A percentile compares a stretch with the other conserved stretches of the same genome.
These are phyloP conservation scores for Brassica cretica DNA, from an alignment of 345 rosid genomes.

Conservation along the genomic window DNA sequence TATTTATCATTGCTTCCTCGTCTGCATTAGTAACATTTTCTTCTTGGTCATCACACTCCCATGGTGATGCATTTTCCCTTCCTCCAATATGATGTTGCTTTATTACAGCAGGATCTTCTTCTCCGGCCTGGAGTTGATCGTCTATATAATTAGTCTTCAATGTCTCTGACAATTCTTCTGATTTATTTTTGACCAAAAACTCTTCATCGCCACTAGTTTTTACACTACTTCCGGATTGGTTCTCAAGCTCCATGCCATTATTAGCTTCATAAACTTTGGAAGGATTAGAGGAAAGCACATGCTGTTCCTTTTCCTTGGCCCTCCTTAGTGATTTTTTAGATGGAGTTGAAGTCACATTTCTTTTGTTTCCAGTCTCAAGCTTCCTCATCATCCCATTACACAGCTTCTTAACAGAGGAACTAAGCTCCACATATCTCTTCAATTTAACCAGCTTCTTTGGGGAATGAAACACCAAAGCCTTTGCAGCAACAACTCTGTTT, in stretches of 20 bases:
- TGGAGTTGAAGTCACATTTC: slow-evolving; percentile 44
- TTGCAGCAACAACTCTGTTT: slow-evolving; percentile 46
- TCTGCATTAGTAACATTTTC: slow-evolving; percentile 39
- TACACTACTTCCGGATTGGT: slow-evolving; percentile 21
- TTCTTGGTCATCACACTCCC: slow-evolving; percentile 41
- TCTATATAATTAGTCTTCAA: slow-evolving; percentile 1
- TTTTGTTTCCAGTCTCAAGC: slow-evolving; percentile 58
- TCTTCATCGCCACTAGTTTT: slow-evolving; percentile 15
- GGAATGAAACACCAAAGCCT: slow-evolving; percentile 74
- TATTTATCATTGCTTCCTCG: slow-evolving; percentile 54
- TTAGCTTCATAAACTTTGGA: slow-evolving; percentile 26
- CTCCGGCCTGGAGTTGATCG: neutral
- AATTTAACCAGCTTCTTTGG: slow-evolving; percentile 64
- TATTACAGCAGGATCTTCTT: slow-evolving; percentile 1
- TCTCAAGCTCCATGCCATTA: slow-evolving; percentile 43
- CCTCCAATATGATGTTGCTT: slow-evolving; percentile 24
- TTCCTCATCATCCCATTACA: slow-evolving; percentile 61
- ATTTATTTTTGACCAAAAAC: neutral
- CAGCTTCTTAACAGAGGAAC: slow-evolving; percentile 47
- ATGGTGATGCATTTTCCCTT: slow-evolving; percentile 23
- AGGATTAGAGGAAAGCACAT: neutral
- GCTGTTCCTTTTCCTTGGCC: slow-evolving; percentile 33
- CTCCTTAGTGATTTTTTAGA: slow-evolving; percentile 48
- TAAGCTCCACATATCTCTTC: slow-evolving; percentile 56
- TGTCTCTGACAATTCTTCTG: neutral